phyloP scores from a whole-genome alignment of 768 basidiomycete genomes.

The Hemileccinum rubropunctum region DNA sequence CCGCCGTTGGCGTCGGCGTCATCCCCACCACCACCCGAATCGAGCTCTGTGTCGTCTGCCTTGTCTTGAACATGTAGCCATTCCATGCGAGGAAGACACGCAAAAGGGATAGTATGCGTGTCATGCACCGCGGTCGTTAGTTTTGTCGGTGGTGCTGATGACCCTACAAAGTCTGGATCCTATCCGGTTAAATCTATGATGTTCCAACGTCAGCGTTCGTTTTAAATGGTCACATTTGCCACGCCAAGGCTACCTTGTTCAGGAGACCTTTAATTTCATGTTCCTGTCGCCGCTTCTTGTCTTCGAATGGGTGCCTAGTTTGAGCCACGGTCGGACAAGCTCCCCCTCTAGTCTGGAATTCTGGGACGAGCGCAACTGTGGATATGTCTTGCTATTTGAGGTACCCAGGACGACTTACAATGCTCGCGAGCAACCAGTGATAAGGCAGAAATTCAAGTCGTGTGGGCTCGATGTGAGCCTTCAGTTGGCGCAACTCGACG shows the following conservation, averaged over 20 bases:
- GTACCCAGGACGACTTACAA: conserved; percentile 74
- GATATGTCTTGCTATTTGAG: conserved; percentile 97
- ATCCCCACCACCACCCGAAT: conserved; percentile 24
- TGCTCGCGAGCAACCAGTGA: conserved; percentile 87
- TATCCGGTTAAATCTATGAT: conserved; percentile 90
- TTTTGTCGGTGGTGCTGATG: conserved; percentile 59
- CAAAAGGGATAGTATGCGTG: conserved; percentile 53
- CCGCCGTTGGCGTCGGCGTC: conserved; percentile 39
- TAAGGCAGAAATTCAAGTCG: conserved; percentile 91
- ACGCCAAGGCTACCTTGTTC: conserved; percentile 69
- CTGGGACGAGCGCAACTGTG: conserved; percentile 80
- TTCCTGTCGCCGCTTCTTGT: conserved; percentile 76
- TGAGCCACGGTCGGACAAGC: conserved; percentile 83
- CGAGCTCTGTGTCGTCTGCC: conserved; percentile 63
- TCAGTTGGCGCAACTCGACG: conserved; percentile 85
- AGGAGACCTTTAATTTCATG: conserved; percentile 87
- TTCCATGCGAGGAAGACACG: conserved; percentile 76
- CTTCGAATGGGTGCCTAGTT: conserved; percentile 91
- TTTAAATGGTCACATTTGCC: background rate
- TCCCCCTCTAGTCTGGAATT: conserved; percentile 90
- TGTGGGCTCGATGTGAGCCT: conserved; percentile 84
- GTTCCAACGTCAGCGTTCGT: background rate
- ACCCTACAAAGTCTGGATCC: conserved; percentile 74
- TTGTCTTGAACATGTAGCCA: conserved; percentile 59
- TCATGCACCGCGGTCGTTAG: conserved; percentile 51